Evolutionary conservation across 805 yeast species (phyloP).

Genomic region (Candida coleopterorum): DNA sequence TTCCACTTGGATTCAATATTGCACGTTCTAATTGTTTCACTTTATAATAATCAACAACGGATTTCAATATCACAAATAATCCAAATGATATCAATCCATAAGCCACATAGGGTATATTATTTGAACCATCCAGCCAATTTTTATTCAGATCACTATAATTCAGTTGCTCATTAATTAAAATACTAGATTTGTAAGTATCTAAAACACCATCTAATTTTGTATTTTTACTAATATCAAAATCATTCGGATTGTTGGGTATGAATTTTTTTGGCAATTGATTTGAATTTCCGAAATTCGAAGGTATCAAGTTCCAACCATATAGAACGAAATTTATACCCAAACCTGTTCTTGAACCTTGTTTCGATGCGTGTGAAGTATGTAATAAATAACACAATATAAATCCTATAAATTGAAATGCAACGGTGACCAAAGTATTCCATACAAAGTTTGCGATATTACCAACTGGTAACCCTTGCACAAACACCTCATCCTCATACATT

Average conservation of each 20-base stretch:
- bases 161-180: slow-evolving; percentile 16
- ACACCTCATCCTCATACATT: slow-evolving; percentile 80
- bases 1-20: slow-evolving; percentile 45
- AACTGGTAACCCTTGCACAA: slow-evolving; percentile 93
- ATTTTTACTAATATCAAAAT: slow-evolving; percentile 25
- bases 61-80: slow-evolving; percentile 54
- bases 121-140: slow-evolving; percentile 1
- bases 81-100: slow-evolving; percentile 67
- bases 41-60: slow-evolving; percentile 65
- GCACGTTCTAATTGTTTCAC: slow-evolving; percentile 74
- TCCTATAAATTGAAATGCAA: slow-evolving; percentile 93
- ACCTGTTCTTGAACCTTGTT: slow-evolving; percentile 91
- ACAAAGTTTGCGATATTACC: slow-evolving; percentile 84
- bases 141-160: slow-evolving; percentile 1
- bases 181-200: slow-evolving; percentile 27
- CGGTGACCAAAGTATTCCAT: slow-evolving; percentile 85
- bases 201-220: slow-evolving; percentile 21
- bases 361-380: slow-evolving; percentile 96
- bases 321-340: slow-evolving; percentile 78
- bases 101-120: slow-evolving; percentile 46
- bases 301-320: slow-evolving; percentile 45
- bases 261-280: slow-evolving; percentile 29
- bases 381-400: slow-evolving; percentile 83
- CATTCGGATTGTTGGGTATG: slow-evolving; percentile 32
- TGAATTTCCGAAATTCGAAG: slow-evolving; percentile 36